phyloP scores from a whole-genome alignment of 2,329 filamentous ascomycete species.

The Trichoderma harzianum region DNA sequence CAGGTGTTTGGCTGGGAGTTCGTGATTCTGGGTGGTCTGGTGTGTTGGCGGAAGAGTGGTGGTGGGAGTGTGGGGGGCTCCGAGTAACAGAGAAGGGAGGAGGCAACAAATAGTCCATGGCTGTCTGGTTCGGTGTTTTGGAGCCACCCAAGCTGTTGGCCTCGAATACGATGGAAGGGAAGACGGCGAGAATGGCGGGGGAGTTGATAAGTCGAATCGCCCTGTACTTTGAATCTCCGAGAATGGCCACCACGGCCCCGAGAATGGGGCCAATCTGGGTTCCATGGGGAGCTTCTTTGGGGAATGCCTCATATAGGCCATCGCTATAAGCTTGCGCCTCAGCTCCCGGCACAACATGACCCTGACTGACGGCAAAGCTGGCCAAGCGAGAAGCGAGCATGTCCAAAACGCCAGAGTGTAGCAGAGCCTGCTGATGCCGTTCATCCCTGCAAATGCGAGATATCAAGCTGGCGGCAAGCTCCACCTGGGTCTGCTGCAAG shows the following conservation, averaged over 20 bases:
- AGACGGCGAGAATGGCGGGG: constrained; percentile 65
- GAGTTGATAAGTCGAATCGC: constrained; percentile 69
- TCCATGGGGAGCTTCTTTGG: constrained; percentile 56
- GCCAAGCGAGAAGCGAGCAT: constrained; percentile 71
- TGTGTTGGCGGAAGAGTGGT: constrained; percentile 25
- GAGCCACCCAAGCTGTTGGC: constrained; percentile 25
- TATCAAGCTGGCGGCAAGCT: constrained; percentile 56
- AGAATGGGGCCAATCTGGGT: constrained; percentile 67
- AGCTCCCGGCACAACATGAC: constrained; percentile 65
- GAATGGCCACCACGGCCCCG: constrained; percentile 71
- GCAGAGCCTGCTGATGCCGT: constrained; percentile 66
- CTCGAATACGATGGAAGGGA: constrained; percentile 56
- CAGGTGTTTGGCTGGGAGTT: constrained; percentile 29
- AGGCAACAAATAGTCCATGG: constrained; percentile 64
- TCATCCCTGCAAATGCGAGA: constrained; percentile 63
- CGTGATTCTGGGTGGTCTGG: constrained; percentile 29
- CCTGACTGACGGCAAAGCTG: constrained; percentile 64
- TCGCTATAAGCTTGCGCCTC: constrained; percentile 53
- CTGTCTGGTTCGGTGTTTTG: constrained; percentile 46
- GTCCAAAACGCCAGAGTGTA: constrained; percentile 72
- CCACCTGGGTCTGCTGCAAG: constrained; percentile 59
- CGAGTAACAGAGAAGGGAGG: constrained; percentile 44
- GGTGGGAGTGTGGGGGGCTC: constrained; percentile 25
- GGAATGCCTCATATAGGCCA: constrained; percentile 55
- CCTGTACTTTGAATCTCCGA: constrained; percentile 75